These are phyloP conservation scores for Arthrobotrys musiformis DNA, from an alignment of 2,329 filamentous ascomycete genomes.

Conservation along the genomic window DNA sequence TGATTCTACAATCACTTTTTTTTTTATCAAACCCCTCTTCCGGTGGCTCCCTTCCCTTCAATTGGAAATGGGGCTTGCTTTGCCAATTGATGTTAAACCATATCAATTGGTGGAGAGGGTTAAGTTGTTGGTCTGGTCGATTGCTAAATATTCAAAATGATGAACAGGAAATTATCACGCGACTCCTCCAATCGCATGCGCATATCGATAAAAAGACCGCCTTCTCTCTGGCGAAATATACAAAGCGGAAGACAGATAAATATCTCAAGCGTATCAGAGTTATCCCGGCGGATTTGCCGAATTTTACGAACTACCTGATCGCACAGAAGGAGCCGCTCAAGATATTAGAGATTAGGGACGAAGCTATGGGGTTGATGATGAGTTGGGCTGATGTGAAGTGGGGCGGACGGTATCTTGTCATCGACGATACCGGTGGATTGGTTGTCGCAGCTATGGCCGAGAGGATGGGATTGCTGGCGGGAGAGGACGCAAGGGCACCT, in stretches of 20 bases:
- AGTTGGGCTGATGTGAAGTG: slow-evolving; percentile 93
- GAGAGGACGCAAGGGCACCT: slow-evolving; percentile 79
- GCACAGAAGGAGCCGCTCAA: slow-evolving; percentile 81
- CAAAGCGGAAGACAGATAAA: slow-evolving; percentile 90
- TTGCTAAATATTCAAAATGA: slow-evolving; percentile 14
- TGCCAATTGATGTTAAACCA: background rate
- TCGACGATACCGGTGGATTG: slow-evolving; percentile 87
- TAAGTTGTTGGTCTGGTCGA: background rate
- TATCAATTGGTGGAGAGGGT: background rate
- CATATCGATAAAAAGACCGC: slow-evolving; percentile 92
- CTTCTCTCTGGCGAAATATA: slow-evolving; percentile 95
- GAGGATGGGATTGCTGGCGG: slow-evolving; percentile 82
- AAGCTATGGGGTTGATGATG: slow-evolving; percentile 80
- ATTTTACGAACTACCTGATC: slow-evolving; percentile 79
- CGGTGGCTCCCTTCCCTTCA: background rate
- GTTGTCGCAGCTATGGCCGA: slow-evolving; percentile 86
- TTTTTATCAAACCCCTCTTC: background rate
- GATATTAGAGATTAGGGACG: slow-evolving; percentile 86
- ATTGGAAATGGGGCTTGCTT: background rate
- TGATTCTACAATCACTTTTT: slow-evolving; percentile 28
- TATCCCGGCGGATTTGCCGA: slow-evolving; percentile 81
- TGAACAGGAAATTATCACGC: slow-evolving; percentile 84
- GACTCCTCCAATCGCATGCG: slow-evolving; percentile 87
- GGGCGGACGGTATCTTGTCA: slow-evolving; percentile 78
- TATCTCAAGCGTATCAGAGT: slow-evolving; percentile 89